Base-by-base conservation (phyloP, 2,329 filamentous ascomycete species). In the Aspergillus aculeatus region DNA sequence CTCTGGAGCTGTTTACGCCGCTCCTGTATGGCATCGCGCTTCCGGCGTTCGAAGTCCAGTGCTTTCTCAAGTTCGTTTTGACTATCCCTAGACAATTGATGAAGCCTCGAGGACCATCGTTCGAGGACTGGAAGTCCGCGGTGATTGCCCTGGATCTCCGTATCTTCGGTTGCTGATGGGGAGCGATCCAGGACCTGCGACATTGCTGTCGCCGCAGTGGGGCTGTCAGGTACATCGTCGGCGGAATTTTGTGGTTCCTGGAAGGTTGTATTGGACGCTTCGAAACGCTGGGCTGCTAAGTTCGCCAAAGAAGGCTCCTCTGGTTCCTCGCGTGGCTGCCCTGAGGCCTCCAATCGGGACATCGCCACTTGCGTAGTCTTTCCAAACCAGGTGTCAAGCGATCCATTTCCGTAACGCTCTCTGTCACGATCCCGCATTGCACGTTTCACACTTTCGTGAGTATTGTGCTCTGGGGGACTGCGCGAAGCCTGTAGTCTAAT, bases 21-120 rank as follows among this genome's bases (percentile, higher is more conserved):
- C 44, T 63, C 57, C n/a, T 67, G 63, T 19, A 72, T 72, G 14
- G 69, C 72, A 3, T 70, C 71, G 60, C 69, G 73, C 63, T 78
- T 77, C 47, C 75, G 69, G 16, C 66, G 65, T 51, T 78, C 76
- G 59, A 77, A 78, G 35, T 77, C 74, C 50, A 78, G 67, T 23
- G 75, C 73, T 12, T 69, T 65, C 47, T 69, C 66, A 4, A 75
- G 49, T 32, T 69, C 68, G 7, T 63, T 58, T 0, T 63, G 56
- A 14, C 47, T 53, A 6, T 59, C 12, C n/a, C 50, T 60, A 3
- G 60, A 51, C 12, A 62, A 60, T 19, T 61, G 54, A 24, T 71
- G 69, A 19, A 70, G 54, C 10, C 62, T 60, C 26, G 65, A 56
- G 5, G 70, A 67, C 66, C 66, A 70, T 41, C 63, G 57, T 21